Evolutionary conservation across 169 alveolate species (phyloP), one percentile per base, ranked within the genome.

Genomic region (Cryptosporidium baileyi): DNA sequence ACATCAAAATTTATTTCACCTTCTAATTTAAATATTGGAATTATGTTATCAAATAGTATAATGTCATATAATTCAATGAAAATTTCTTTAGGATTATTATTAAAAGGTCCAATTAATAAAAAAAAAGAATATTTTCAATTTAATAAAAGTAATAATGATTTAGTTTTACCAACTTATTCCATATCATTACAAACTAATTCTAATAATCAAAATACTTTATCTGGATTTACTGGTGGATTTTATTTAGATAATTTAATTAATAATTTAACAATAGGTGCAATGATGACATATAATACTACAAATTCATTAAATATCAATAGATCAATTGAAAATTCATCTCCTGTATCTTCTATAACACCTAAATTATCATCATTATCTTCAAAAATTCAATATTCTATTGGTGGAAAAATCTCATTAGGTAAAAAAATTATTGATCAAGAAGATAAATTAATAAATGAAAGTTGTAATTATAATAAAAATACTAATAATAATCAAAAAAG

Each of bases 211-310:
- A 67, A 57, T 15, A 74, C 22, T 8, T 32, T 74, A 54, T 74
- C 85, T 36, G 85, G 85, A 36, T 54, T 74, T 36, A 74, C 67
- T 4, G 85, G 74, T 17, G 85, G 85, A 11, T 36, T 74, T 17
- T 17, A 26, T 34, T 26, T 74, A 15, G 36, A 57, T 9, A 74
- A 74, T 36, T 30, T 74, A 19, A 7, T 51, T 34, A 74, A 74
- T 36, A 30, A 26, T 11, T 22, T 51, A 32, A 40, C 65, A 11
- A n/a, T 74, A 2, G 85, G 85, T 9, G 38, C 61, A 11, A 28
- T 57, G 60, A 44, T 54, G 13, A 32, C 67, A 15, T 74, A 74
- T 24, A 74, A 74, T 15, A 19, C 40, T 19, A 32, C 6, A 22
- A 67, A 67, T 32, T 15, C 19, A n/a, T 0, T 19, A 1, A 26